Evolutionary conservation across 441 rosid genomes (phyloP), one percentile per base, ranked within the genome.

Genomic region (Pelargonium citronellum): DNA sequence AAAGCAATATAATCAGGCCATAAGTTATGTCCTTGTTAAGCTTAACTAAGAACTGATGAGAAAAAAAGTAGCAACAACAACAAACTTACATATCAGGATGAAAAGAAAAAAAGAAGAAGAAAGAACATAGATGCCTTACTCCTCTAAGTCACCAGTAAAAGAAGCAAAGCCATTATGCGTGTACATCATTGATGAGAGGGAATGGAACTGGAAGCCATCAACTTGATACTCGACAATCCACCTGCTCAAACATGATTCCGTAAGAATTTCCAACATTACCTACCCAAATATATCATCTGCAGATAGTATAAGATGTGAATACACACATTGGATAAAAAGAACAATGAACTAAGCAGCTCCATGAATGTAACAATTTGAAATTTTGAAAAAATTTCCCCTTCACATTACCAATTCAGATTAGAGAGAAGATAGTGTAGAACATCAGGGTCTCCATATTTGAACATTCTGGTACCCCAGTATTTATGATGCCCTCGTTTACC

Each of bases 401-500:
- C 72, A 66, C 57, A 72, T 71, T 91, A 94, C 99, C 99, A 91
- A 83, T 94, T 91, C 76, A 94, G 77, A 85, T 94, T 94, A 47
- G 99, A 91, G 67, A 94, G 85, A 77, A 94, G 94, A 81, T 75
- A 94, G 39, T 91, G 96, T 64, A 94, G 82, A 69, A 94, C 97
- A 79, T 94, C 99, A 73, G 80, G 87, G 73, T 94, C 97, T 13
- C 85, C 94, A 68, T 94, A 94, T 79, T 90, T 94, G 85, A 86
- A 94, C 97, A 94, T 94, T 78, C 99, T 85, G 67, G 99, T 94
- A 69, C 96, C 99, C 99, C 99, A 94, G 80, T 83, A 81, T 74
- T 89, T 94, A 88, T 94, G 99, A 78, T 87, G 85, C 34, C 99
- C 99, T 67, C 96, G 86, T 83, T 91, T 94, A 77, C 99, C 99